These are phyloP conservation scores for Eragrostis curvula DNA, from an alignment of 176 grass and related monocot species.

Conservation along the genomic window DNA sequence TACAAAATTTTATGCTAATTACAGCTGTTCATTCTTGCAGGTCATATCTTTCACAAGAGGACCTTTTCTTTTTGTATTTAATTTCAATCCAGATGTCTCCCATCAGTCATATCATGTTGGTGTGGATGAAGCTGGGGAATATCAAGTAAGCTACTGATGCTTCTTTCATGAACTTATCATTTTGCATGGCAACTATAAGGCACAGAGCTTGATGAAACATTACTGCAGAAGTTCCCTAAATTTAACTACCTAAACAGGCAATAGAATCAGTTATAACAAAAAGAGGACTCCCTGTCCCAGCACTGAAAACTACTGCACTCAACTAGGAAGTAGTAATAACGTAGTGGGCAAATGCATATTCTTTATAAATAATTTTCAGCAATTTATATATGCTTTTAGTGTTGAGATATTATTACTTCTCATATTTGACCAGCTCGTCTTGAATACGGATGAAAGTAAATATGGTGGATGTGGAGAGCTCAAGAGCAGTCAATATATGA, in stretches of 20 bases:
- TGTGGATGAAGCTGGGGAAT: conserved; percentile 96
- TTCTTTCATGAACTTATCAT: conserved; percentile 6
- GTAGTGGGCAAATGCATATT: neutral
- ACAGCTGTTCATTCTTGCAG: conserved; percentile 40
- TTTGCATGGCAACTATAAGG: conserved; percentile 14
- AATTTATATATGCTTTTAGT: neutral
- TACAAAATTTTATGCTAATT: neutral
- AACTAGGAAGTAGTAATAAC: neutral
- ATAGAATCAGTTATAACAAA: neutral
- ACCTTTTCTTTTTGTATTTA: conserved; percentile 79
- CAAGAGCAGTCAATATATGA: conserved; percentile 58
- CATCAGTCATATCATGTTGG: conserved; percentile 66
- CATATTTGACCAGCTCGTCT: conserved; percentile 57
- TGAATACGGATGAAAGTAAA: conserved; percentile 86
- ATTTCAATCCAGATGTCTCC: conserved; percentile 77
- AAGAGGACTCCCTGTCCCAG: neutral
- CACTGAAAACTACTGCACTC: neutral
- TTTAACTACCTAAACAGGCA: conserved; percentile 1
- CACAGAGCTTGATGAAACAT: neutral
- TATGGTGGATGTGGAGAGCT: conserved; percentile 80
- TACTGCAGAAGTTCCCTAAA: neutral
- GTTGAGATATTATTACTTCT: neutral
- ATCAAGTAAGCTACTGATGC: conserved; percentile 55
- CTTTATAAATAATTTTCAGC: neutral
- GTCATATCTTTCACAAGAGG: conserved; percentile 84